phyloP scores from a whole-genome alignment of 1,139 yeast genomes.

The Schwanniomyces etchellsii region DNA sequence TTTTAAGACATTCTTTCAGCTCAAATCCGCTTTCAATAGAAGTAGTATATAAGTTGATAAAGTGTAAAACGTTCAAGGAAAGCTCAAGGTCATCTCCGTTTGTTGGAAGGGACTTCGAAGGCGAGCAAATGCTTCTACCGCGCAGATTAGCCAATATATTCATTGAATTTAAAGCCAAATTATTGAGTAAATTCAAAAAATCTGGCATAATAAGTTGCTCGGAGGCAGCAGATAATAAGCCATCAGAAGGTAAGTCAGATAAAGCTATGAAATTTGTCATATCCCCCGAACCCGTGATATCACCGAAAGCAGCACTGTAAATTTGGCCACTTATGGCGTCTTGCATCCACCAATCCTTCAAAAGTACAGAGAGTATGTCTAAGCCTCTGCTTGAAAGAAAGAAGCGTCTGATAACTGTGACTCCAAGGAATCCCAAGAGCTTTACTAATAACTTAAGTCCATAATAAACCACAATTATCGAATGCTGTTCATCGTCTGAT shows the following conservation, averaged over 20 bases:
- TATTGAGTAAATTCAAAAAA: constrained; percentile 32
- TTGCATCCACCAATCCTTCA: constrained; percentile 44
- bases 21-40: constrained; percentile 27
- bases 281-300: constrained; percentile 8
- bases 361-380: constrained; percentile 41
- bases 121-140: constrained; percentile 12
- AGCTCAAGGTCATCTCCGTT: constrained; percentile 16
- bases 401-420: constrained; percentile 44
- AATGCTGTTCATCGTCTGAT: constrained; percentile 5
- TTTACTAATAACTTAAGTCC: constrained; percentile 48
- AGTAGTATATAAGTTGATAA: constrained; percentile 29
- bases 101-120: constrained; percentile 11
- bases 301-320: constrained; percentile 39
- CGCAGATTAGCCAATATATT: constrained; percentile 29
- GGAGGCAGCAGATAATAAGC: constrained; percentile 3
- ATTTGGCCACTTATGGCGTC: constrained; percentile 28
- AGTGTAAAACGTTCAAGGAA: constrained; percentile 28
- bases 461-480: constrained; percentile 36
- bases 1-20: constrained; percentile 14
- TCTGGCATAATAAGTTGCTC: constrained; percentile 32
- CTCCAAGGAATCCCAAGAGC: constrained; percentile 42
- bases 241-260: constrained; percentile 1
- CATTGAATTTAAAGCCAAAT: constrained; percentile 33
- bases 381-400: constrained; percentile 50
- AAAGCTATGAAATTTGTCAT: constrained; percentile 1